Base-by-base conservation (phyloP, 2,329 filamentous ascomycete genomes). In the Stromatinia cepivora region DNA sequence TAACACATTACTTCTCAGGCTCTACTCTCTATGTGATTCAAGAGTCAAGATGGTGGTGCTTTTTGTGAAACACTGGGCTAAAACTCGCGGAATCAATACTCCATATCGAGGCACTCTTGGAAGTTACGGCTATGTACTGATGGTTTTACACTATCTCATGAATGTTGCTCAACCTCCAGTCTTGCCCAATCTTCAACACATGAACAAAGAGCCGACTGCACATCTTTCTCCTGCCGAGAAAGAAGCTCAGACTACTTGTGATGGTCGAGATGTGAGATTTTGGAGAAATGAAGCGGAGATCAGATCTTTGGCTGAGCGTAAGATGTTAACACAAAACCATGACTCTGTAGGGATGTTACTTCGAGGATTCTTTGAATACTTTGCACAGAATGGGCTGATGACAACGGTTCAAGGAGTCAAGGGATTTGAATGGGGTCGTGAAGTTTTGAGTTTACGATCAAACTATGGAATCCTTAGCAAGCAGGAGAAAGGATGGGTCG, bases 21-120 rank as follows among this genome's bases (percentile, higher is more conserved):
- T 92, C 79, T 97, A 97, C 80, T 90, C 91, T 2, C 86, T 87
- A 68, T 92, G 90, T 28, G 94, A 97, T 77, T 81, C 86, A 6
- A 89, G 94, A 15, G 92, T 97, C 7, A 86, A 88, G 31, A 87
- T 89, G 1, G 87, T 97, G 81, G 88, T 96, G 0, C 81, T 96
- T 11, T 97, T 97, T 77, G 84, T 97, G 77, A 97, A 97, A 79
- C 87, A 92, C 72, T 97, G 94, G 93, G 92, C 93, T 36, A 96
- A 95, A 79, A 84, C 85, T 39, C 88, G 94, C 59, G 91, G 89
- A 72, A 94, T 97, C 81, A 97, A 97, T 80, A 92, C 90, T 54
- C 89, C 92, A 2, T 96, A 96, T 77, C 89, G 90, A 50, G 93
- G 94, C 54, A 96, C 93, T 0, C 82, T 97, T 25, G 94, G 91